Conservation (phyloP, 495 filamentous ascomycete species). For the Penicillium samsonianum region DNA sequence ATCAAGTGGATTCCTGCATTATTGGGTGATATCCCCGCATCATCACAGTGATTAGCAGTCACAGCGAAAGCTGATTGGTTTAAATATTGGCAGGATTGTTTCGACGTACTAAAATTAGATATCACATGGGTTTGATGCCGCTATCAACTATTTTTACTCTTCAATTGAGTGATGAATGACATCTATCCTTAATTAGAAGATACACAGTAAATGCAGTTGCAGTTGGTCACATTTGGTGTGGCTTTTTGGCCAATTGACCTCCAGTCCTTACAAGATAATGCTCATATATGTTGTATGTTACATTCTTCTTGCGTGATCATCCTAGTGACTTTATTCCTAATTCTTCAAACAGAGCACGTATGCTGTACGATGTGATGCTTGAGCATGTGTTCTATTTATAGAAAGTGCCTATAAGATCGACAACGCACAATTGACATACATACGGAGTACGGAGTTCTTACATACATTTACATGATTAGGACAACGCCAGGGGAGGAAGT, state of each 20-base stretch:
- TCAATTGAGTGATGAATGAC: not conserved
- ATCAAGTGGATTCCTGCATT: not conserved
- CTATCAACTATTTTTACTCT: not conserved
- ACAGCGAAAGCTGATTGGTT: slow-evolving; percentile 1
- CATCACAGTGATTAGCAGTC: slow-evolving; percentile 8
- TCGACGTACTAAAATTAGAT: not conserved
- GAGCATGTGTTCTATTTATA: not conserved
- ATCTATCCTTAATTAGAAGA: not conserved
- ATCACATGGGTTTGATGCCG: not conserved
- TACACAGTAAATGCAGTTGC: not conserved
- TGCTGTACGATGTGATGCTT: not conserved
- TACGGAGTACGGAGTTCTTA: not conserved
- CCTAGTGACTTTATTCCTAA: not conserved
- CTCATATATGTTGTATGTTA: not conserved
- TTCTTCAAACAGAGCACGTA: not conserved
- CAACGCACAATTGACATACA: not conserved
- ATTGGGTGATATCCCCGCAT: slow-evolving; percentile 4
- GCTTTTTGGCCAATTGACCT: not conserved
- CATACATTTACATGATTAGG: not conserved
- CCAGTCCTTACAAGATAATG: not conserved
- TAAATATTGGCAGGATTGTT: not conserved
- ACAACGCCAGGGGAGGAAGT: not conserved
- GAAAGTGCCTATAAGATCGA: not conserved
- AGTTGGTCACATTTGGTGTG: not conserved
- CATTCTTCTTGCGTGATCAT: not conserved